A percentile compares a stretch with the other conserved stretches of the same genome.
Evolutionary conservation across 805 yeast genomes (phyloP).

Genomic region (Myxozyma mucilagina): DNA sequence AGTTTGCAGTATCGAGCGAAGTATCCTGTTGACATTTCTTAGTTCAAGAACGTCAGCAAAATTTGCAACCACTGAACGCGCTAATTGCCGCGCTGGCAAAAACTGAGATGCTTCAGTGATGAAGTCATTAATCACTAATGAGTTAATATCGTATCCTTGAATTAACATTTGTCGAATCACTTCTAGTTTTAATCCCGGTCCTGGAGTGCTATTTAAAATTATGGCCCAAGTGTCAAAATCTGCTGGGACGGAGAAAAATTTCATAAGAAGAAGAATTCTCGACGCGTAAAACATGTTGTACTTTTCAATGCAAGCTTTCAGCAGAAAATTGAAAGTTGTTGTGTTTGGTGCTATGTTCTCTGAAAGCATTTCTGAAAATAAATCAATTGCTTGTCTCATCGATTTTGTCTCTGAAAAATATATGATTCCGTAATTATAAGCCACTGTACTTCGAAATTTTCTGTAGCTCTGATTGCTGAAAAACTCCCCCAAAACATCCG

Average conservation of each 20-base stretch:
- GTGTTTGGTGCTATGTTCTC: conserved; percentile 6
- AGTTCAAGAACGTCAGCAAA: conserved; percentile 1
- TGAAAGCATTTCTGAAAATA: not conserved
- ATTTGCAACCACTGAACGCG: not conserved
- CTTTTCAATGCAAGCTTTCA: not conserved
- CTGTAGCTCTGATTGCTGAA: not conserved
- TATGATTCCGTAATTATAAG: conserved; percentile 18
- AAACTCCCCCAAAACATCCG: not conserved
- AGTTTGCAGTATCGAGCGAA: not conserved
- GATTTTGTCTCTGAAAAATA: not conserved
- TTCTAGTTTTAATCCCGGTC: conserved; percentile 8
- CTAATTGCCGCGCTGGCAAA: not conserved
- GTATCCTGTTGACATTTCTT: conserved; percentile 1
- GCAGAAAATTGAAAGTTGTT: conserved; percentile 18
- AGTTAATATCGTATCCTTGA: conserved; percentile 10
- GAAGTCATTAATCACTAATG: conserved; percentile 3
- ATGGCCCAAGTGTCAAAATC: conserved; percentile 15
- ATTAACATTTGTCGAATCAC: conserved; percentile 11
- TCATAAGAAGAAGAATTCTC: conserved; percentile 5
- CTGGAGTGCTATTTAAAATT: not conserved
- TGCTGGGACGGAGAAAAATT: not conserved
- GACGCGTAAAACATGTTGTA: not conserved
- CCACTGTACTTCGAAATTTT: not conserved
- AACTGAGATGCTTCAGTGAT: not conserved
- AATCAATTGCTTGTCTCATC: not conserved